Percentiles rank a stretch among this genome's conserved stretches.
These are phyloP conservation scores for Ophiocordyceps camponoti-saundersi DNA, from an alignment of 2,329 filamentous ascomycete genomes.

Conservation along the genomic window DNA sequence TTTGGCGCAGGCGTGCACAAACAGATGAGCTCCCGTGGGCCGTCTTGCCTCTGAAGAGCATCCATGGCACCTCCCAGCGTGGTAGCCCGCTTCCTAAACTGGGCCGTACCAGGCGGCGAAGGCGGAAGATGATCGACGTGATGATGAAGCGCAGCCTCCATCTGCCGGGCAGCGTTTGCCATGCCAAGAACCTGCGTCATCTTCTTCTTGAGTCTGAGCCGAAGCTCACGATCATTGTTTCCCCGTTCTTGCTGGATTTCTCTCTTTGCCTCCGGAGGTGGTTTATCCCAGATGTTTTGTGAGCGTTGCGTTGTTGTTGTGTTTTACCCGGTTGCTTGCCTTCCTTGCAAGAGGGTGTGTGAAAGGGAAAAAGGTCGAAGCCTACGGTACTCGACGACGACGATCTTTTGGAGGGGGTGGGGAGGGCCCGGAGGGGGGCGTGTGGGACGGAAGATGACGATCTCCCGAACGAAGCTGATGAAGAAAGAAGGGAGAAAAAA, in stretches of 20 bases:
- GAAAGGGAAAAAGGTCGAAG: neutral
- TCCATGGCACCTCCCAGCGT: conserved; percentile 26
- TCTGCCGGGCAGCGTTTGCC: neutral
- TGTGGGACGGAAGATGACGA: neutral
- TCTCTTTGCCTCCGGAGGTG: no score
- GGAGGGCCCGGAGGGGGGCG: neutral
- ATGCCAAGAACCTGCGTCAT: neutral
- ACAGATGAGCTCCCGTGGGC: conserved; percentile 30
- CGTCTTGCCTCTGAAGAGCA: conserved; percentile 10
- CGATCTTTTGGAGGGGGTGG: neutral
- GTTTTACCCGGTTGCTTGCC: neutral
- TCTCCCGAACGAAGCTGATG: neutral
- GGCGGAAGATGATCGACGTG: conserved; percentile 1
- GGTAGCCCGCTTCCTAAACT: conserved; percentile 24
- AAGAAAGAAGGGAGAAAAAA: neutral
- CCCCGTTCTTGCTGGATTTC: neutral
- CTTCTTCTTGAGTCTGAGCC: neutral
- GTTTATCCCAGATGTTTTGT: no score
- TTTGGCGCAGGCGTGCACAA: conserved; percentile 39
- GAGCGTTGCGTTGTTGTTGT: no score
- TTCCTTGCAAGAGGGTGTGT: neutral
- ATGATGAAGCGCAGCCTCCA: neutral
- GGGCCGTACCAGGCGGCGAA: conserved; percentile 1
- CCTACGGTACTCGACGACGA: neutral
- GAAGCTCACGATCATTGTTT: neutral